Conservation (phyloP, 208 protist genomes). For the Trypanosoma cruzi region DNA sequence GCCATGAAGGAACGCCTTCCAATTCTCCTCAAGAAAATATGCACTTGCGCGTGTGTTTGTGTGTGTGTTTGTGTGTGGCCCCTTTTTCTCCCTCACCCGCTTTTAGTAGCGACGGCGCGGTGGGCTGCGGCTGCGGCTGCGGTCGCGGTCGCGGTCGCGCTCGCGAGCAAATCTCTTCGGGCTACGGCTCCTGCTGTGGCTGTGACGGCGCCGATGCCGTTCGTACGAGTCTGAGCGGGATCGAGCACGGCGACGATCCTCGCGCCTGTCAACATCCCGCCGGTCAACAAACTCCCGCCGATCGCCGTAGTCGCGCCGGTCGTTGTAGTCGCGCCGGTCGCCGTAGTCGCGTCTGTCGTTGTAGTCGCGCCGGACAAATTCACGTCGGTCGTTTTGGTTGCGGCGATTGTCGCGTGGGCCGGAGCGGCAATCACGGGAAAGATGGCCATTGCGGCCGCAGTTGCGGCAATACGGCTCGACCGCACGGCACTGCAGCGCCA, state of each 20-base stretch:
- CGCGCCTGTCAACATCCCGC: slow-evolving; percentile 13
- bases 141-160: slow-evolving; percentile 16
- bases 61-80: not conserved
- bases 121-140: slow-evolving; percentile 23
- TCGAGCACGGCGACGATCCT: slow-evolving; percentile 19
- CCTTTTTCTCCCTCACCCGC: no score
- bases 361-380: slow-evolving; percentile 12
- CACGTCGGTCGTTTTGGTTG: slow-evolving; percentile 9
- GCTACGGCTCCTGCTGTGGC: slow-evolving; percentile 27
- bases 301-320: slow-evolving; percentile 24
- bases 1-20: no score
- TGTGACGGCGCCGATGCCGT: slow-evolving; percentile 42
- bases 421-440: slow-evolving; percentile 42
- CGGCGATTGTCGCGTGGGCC: slow-evolving; percentile 12
- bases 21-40: no score
- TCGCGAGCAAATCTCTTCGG: slow-evolving; percentile 19
- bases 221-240: slow-evolving; percentile 35
- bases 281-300: slow-evolving; percentile 15
- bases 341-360: slow-evolving; percentile 10
- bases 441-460: slow-evolving; percentile 55
- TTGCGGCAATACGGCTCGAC: slow-evolving; percentile 37
- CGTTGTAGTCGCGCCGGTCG: slow-evolving; percentile 11
- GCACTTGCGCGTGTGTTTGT: not conserved
- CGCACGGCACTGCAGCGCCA: slow-evolving; percentile 51
- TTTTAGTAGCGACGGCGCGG: slow-evolving; percentile 6